Conservation (phyloP, 176 grass and related monocot genomes). For the Oryza meridionalis region DNA sequence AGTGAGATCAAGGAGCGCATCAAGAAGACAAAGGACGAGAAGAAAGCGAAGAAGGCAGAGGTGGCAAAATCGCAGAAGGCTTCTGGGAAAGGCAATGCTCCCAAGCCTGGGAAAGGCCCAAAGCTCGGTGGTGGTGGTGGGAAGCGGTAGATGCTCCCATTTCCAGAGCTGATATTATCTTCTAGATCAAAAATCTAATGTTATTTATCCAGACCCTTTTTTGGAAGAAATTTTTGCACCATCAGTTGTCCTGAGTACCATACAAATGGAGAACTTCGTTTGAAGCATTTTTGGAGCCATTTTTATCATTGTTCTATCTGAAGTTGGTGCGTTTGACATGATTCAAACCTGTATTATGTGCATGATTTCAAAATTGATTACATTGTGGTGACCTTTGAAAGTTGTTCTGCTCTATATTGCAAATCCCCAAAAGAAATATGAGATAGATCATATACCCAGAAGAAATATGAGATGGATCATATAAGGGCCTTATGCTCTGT, state of each 20-base stretch:
- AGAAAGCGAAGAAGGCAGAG: constrained; percentile 64
- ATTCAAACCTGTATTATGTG: neutral
- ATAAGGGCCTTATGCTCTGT: too few species aligned
- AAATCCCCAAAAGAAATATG: too few species aligned
- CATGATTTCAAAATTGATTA: too few species aligned
- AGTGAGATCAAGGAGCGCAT: constrained; percentile 71
- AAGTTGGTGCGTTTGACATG: neutral
- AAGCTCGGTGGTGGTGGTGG: constrained; percentile 66
- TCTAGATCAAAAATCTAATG: neutral
- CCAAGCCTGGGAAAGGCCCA: constrained; percentile 42
- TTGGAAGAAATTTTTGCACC: neutral
- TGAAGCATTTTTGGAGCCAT: neutral
- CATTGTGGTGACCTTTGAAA: too few species aligned
- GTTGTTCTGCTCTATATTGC: too few species aligned
- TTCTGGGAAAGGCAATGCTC: constrained; percentile 25
- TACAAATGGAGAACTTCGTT: neutral
- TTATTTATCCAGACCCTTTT: neutral
- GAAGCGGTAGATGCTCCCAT: constrained; percentile 41
- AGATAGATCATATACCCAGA: too few species aligned
- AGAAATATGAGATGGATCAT: too few species aligned
- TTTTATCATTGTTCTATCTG: neutral
- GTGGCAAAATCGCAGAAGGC: constrained; percentile 42
- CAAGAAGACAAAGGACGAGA: constrained; percentile 72
- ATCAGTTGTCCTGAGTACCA: neutral
- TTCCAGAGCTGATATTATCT: neutral